Evolutionary conservation across 768 basidiomycete genomes (phyloP).

Genomic region (Podaxis pistillaris): DNA sequence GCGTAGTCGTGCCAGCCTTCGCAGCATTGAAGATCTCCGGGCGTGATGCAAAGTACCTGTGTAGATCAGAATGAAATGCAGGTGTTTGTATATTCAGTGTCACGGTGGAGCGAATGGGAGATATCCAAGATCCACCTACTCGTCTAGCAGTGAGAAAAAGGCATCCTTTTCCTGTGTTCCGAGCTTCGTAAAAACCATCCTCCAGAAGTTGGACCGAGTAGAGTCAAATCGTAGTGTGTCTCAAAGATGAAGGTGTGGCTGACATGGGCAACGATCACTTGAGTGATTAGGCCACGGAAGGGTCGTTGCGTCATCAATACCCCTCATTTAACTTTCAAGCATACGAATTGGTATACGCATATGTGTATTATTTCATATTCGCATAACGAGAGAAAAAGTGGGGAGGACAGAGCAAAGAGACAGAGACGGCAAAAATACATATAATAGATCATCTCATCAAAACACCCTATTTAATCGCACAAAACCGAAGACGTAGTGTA

Average conservation of each 20-base stretch:
- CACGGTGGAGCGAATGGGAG: constrained; percentile 9
- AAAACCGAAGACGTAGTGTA: constrained; percentile 23
- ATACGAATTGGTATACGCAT: background rate
- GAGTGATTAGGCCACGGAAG: background rate
- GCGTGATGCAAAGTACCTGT: constrained; percentile 72
- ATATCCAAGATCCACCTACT: constrained; percentile 45
- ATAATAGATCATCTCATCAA: constrained; percentile 19
- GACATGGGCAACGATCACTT: background rate
- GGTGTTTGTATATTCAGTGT: constrained; percentile 7
- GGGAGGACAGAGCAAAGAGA: constrained; percentile 19
- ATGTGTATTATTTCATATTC: constrained; percentile 18
- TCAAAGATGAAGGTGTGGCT: background rate
- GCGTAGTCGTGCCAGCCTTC: constrained; percentile 13
- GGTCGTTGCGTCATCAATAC: constrained; percentile 1
- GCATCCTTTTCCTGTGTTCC: constrained; percentile 71
- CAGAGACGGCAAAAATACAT: constrained; percentile 15
- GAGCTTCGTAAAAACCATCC: constrained; percentile 74
- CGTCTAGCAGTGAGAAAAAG: constrained; percentile 78
- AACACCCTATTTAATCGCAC: constrained; percentile 26
- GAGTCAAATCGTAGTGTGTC: background rate
- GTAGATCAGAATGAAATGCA: background rate
- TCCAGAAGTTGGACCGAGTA: background rate
- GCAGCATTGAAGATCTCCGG: constrained; percentile 56
- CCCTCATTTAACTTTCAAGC: background rate
- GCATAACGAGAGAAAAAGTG: constrained; percentile 27